Conservation (phyloP, 345 rosid species). For the Ceriops zippeliana region DNA sequence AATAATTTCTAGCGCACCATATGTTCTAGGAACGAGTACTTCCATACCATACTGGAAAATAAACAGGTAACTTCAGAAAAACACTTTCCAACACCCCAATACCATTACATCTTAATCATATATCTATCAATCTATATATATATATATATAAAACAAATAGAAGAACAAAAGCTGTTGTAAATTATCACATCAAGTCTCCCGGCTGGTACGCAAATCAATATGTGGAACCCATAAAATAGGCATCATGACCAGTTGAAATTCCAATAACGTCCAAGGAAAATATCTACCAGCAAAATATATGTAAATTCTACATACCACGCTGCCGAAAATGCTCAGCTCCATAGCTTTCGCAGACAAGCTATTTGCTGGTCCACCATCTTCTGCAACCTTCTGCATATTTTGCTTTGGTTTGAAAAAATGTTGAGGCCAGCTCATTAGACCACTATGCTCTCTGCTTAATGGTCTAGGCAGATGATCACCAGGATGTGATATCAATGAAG, state of each 20-base stretch:
- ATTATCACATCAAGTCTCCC: too few species aligned
- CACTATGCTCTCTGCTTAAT: constrained; percentile 46
- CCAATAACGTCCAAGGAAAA: not conserved
- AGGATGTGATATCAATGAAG: constrained; percentile 41
- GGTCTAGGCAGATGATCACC: constrained; percentile 51
- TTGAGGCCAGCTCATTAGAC: constrained; percentile 82
- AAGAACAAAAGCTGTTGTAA: too few species aligned
- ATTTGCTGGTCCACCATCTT: constrained; percentile 20
- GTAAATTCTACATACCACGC: constrained; percentile 50
- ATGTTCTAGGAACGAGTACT: not conserved
- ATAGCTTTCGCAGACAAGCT: constrained; percentile 75
- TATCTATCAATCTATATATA: too few species aligned
- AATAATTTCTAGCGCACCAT: not conserved
- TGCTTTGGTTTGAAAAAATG: constrained; percentile 32
- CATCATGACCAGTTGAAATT: not conserved
- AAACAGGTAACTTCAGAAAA: too few species aligned
- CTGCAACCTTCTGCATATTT: constrained; percentile 21
- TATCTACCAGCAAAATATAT: not conserved
- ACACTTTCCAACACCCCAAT: too few species aligned
- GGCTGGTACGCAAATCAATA: too few species aligned
- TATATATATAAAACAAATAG: too few species aligned
- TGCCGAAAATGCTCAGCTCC: constrained; percentile 74
- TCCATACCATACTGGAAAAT: not conserved
- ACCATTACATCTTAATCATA: too few species aligned
- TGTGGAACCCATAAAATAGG: not conserved